Evolutionary conservation across 257 asterid species (phyloP), one percentile per base, ranked within the genome.

Genomic region (Forsythia viridissima): DNA sequence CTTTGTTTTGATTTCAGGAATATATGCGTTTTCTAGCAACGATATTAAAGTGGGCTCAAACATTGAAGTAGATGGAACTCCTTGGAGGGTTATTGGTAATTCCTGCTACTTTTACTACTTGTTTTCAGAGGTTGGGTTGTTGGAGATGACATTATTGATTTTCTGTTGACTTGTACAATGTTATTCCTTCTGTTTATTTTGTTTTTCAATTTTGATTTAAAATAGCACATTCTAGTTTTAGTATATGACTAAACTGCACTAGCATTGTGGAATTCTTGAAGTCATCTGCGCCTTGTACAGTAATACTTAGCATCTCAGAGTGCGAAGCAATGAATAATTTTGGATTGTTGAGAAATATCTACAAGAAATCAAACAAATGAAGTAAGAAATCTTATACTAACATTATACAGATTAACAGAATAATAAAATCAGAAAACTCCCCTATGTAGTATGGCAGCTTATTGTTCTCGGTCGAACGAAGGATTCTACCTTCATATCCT

Each of bases 21-120:
- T 93, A 72, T 89, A 46, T 84, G 98, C 98, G 2, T 61, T 90
- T 59, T 86, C 98, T 9, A 96, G 99, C 87, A 96, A 96, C 81
- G 99, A 96, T 71, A 92, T 96, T 48, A 93, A 96, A 87, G 96
- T 96, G 12, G 97, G 98, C 77, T 86, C 89, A 89, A 93, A 84
- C 86, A 89, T 96, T 80, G 98, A 96, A 87, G 97, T 93, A 43
- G 99, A 93, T 63, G 98, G 98, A 57, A 75, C 71, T 81, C 99
- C 98, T 74, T 93, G 99, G 95, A 92, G 77, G 84, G 98, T 96
- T 79, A 82, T 92, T 72, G 99, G 99, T 95, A 90, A 82, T 15
- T 11, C 37, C 71, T 73, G 65, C 75, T 34, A 68, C 30, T 15
- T 76, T 73, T 41, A 37, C 74, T 15, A 4, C 71, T 46, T 18